Evolutionary conservation across 108 stramenopile species (phyloP).

Genomic region (Fistulifera pelliculosa): DNA sequence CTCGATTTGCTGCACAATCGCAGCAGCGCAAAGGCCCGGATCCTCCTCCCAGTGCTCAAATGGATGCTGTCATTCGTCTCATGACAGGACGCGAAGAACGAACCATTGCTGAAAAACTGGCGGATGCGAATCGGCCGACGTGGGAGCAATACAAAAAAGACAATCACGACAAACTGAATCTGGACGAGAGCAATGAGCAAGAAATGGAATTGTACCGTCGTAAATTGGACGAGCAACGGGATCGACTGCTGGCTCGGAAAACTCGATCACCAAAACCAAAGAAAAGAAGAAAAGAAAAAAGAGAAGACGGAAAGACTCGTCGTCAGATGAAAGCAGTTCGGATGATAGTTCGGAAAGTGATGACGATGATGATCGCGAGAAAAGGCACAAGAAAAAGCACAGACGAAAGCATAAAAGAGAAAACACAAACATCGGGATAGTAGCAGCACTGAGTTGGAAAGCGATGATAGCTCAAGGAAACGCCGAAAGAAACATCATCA

Average conservation of each 20-base stretch:
- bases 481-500: constrained; percentile 12
- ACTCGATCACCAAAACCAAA: constrained; percentile 32
- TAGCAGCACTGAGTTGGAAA: background rate
- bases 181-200: constrained; percentile 74
- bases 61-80: constrained; percentile 92
- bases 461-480: constrained; percentile 15
- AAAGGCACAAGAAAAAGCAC: too few species aligned
- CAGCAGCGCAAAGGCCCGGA: background rate
- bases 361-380: background rate
- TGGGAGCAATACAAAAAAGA: constrained; percentile 98
- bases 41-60: constrained; percentile 55
- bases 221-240: constrained; percentile 86
- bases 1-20: background rate
- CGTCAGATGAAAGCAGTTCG: background rate
- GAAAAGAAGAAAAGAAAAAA: constrained; percentile 6
- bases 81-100: constrained; percentile 87
- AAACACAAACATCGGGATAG: constrained; percentile 3
- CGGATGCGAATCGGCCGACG: constrained; percentile 90
- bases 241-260: constrained; percentile 51
- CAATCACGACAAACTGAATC: constrained; percentile 90
- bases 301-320: background rate
- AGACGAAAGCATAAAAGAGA: background rate
- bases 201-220: constrained; percentile 93
- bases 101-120: constrained; percentile 89
- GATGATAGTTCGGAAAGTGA: background rate